Percentiles rank a stretch among this genome's conserved stretches.
phyloP scores from a whole-genome alignment of 2,329 filamentous ascomycete species.

The Grosmannia clavigera region DNA sequence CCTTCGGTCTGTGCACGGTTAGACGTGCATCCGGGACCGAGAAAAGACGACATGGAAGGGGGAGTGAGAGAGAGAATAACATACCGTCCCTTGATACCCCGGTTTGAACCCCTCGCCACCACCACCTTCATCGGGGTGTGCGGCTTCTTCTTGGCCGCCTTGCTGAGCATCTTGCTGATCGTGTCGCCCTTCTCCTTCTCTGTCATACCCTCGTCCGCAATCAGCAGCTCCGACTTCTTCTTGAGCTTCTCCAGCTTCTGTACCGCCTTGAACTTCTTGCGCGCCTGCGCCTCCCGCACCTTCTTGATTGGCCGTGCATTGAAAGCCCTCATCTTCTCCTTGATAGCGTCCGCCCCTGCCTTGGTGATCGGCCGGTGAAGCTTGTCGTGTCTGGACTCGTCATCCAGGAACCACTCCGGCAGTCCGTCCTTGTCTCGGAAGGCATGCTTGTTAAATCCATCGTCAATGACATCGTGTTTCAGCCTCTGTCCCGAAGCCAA shows the following conservation, averaged over 20 bases:
- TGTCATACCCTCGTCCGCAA: slow-evolving; percentile 80
- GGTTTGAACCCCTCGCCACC: slow-evolving; percentile 74
- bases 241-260: slow-evolving; percentile 86
- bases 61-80: not conserved
- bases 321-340: slow-evolving; percentile 82
- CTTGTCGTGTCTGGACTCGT: slow-evolving; percentile 75
- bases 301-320: slow-evolving; percentile 99
- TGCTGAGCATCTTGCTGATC: slow-evolving; percentile 70
- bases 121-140: slow-evolving; percentile 76
- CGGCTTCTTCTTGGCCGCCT: slow-evolving; percentile 76
- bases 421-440: slow-evolving; percentile 86
- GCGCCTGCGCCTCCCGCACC: slow-evolving; percentile 86
- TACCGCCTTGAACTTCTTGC: slow-evolving; percentile 94
- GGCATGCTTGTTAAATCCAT: slow-evolving; percentile 84
- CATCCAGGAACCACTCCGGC: slow-evolving; percentile 96
- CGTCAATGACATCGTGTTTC: slow-evolving; percentile 69
- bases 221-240: slow-evolving; percentile 89
- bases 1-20: slow-evolving; percentile 51
- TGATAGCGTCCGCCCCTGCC: slow-evolving; percentile 80
- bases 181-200: slow-evolving; percentile 90
- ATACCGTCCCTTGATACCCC: slow-evolving; percentile 57
- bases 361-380: slow-evolving; percentile 82
- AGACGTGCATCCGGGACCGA: not conserved
- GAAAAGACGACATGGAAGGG: not conserved
- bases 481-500: slow-evolving; percentile 79